Conservation (phyloP, 2,329 filamentous ascomycete species). For the Penicillium sp. region DNA sequence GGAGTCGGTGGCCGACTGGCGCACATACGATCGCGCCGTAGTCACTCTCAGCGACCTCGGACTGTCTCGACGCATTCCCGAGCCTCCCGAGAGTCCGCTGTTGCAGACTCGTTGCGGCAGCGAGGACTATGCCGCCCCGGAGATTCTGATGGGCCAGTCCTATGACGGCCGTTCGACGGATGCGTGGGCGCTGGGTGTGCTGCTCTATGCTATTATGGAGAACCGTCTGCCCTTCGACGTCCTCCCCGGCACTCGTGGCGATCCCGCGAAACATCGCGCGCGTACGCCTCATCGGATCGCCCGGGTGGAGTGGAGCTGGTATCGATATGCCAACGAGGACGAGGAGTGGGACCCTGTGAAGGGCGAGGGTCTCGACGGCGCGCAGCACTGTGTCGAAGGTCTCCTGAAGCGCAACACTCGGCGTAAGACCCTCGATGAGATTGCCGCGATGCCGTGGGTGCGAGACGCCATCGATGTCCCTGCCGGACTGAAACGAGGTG, state of each 20-base stretch:
- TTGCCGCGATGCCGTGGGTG: conserved; percentile 76
- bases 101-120: conserved; percentile 93
- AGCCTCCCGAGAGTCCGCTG: conserved; percentile 73
- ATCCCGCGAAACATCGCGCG: conserved; percentile 73
- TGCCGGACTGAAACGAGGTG: conserved; percentile 55
- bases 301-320: conserved; percentile 93
- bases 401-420: conserved; percentile 80
- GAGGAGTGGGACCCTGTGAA: conserved; percentile 80
- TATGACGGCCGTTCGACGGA: conserved; percentile 93
- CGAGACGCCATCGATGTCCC: conserved; percentile 70
- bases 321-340: conserved; percentile 78
- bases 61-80: conserved; percentile 78
- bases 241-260: conserved; percentile 71
- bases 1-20: conserved; percentile 68
- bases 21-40: conserved; percentile 76
- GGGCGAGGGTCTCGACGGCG: conserved; percentile 68
- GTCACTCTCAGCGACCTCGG: conserved; percentile 90
- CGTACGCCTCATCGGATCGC: conserved; percentile 93
- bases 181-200: conserved; percentile 91
- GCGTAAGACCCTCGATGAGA: conserved; percentile 73
- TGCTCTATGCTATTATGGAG: conserved; percentile 91
- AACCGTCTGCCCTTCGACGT: conserved; percentile 92
- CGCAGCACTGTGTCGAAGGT: conserved; percentile 79
- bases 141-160: conserved; percentile 91
- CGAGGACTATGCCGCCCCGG: conserved; percentile 95